Evolutionary conservation across 129 eudicot genomes (phyloP).

Genomic region (Silybum marianum): DNA sequence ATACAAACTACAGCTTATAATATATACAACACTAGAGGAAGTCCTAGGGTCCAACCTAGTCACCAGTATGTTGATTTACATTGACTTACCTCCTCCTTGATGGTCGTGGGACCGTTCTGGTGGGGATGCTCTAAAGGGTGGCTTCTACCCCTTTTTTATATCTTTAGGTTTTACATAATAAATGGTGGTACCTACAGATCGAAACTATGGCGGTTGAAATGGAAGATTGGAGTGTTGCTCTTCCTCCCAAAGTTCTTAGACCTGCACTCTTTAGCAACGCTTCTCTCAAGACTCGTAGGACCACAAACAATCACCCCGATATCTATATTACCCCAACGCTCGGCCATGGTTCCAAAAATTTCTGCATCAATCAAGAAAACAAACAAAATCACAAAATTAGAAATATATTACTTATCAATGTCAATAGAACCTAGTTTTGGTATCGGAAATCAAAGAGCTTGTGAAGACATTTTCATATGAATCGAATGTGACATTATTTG

Average conservation of each 20-base stretch:
- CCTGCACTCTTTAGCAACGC: constrained; percentile 81
- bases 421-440: background rate
- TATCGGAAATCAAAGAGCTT: background rate
- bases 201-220: constrained; percentile 86
- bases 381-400: constrained; percentile 16
- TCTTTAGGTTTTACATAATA: background rate
- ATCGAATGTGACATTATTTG: background rate
- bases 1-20: constrained; percentile 25
- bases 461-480: background rate
- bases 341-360: constrained; percentile 50
- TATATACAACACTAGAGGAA: background rate
- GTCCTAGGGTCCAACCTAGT: background rate
- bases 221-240: constrained; percentile 62
- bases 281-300: constrained; percentile 60
- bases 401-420: background rate
- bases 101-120: background rate
- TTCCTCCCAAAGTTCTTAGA: constrained; percentile 52
- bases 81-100: background rate
- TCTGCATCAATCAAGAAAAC: constrained; percentile 42
- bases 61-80: background rate
- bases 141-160: background rate
- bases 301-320: constrained; percentile 91
- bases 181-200: constrained; percentile 53
- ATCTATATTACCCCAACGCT: constrained; percentile 67
- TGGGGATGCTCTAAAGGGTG: background rate